Base-by-base conservation (phyloP, 2,329 filamentous ascomycete species). In the Talaromyces sp. region DNA sequence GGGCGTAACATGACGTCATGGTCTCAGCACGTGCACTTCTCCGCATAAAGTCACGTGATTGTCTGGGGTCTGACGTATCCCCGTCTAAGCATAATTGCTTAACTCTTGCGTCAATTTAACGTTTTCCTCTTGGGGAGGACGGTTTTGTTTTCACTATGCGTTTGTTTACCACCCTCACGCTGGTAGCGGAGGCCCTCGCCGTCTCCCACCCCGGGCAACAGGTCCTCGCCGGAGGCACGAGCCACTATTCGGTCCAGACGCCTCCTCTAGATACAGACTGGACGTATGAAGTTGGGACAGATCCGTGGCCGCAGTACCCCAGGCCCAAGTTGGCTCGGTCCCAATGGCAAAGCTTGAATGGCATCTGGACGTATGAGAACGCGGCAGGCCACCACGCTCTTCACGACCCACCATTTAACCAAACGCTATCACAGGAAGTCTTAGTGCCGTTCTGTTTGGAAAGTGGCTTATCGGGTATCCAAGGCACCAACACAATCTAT, bases 361-460 rank as follows among this genome's bases (percentile, higher is more conserved):
- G 80, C 1, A 71, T 81, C 2, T 82, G 79, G 80, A 74, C 73
- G 42, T 81, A 80, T 60, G 70, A 73, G 33, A 75, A 73, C 65
- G 79, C 78, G 0, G 68, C 71, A 0, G 69, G 70, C 32, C 66
- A 76, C 5, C 69, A 73, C 39, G 79, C 76, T 6, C 66, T 79
- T 22, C 66, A 75, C 3, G 70, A 62, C 22, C 82, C 81, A 1
- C 80, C 82, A 0, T 79, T 80, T 61, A 76, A 75, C 0, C 71
- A 79, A 60, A 70, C 68, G 1, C 71, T 83, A 7, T 70, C 71
- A 5, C 69, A 76, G 4, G 72, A 81, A 27, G 81, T 84, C 0
- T 66, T 84, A 19, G 75, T 84, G 7, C 82, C 82, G 0, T 84
- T 81, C 9, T 84, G 82, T 64, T 70, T 84, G 13, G 82, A 84